phyloP scores from a whole-genome alignment of 148 eudicot species.

The Salicornia ramosissima region DNA sequence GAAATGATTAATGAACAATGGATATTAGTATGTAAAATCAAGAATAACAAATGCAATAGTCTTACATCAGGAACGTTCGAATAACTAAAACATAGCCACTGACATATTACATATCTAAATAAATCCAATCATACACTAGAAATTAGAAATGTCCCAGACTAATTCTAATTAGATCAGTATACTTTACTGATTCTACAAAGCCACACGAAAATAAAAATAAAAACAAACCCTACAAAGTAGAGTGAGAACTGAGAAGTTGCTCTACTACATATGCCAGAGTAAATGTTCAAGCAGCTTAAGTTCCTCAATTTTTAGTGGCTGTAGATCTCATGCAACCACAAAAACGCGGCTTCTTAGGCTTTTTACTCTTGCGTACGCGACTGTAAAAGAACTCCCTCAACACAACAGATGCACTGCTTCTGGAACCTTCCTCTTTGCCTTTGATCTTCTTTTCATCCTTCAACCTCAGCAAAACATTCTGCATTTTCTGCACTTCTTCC shows the following conservation, averaged over 20 bases:
- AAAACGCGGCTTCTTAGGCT: constrained; percentile 50
- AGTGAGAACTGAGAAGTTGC: background rate
- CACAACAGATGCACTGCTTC: constrained; percentile 48
- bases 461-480: constrained; percentile 48
- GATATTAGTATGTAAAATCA: constrained; percentile 1
- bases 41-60: background rate
- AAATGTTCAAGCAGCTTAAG: background rate
- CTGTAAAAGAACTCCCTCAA: constrained; percentile 55
- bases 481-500: constrained; percentile 66
- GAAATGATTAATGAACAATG: too few relatives aligned
- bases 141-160: background rate
- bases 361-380: constrained; percentile 45
- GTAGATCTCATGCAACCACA: constrained; percentile 68
- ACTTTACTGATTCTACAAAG: background rate
- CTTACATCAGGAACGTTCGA: constrained; percentile 1
- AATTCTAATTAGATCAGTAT: constrained; percentile 13
- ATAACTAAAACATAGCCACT: background rate
- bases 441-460: constrained; percentile 59
- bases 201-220: background rate
- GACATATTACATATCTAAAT: background rate
- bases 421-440: constrained; percentile 38
- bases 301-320: constrained; percentile 24
- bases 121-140: too few relatives aligned
- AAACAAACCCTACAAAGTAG: background rate
- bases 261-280: background rate